These are phyloP conservation scores for Pseudozyma pruni DNA, from an alignment of 1,284 basidiomycete genomes.

Conservation along the genomic window DNA sequence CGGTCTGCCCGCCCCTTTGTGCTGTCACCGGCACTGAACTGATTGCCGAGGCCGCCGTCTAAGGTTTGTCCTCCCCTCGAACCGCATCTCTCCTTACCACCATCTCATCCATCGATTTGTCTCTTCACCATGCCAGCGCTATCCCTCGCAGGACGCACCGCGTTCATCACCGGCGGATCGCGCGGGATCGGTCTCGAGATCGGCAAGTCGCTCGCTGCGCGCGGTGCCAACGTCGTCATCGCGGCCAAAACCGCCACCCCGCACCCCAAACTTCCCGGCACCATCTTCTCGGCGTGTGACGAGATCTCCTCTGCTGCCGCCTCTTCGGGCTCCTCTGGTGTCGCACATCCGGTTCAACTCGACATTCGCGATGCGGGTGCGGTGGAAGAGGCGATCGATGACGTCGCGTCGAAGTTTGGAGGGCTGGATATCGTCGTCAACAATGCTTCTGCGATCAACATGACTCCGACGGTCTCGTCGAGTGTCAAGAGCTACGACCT, in stretches of 20 bases:
- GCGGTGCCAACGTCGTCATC: constrained; percentile 60
- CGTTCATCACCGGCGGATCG: constrained; percentile 56
- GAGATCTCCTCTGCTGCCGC: constrained; percentile 57
- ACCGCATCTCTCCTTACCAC: background rate
- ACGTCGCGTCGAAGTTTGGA: constrained; percentile 52
- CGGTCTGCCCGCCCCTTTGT: too few relatives aligned
- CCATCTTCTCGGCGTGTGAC: constrained; percentile 65
- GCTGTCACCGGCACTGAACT: too few relatives aligned
- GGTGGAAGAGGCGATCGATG: constrained; percentile 56
- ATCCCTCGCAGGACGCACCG: constrained; percentile 29
- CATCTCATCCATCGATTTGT: background rate
- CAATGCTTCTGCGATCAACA: constrained; percentile 65
- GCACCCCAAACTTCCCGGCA: constrained; percentile 63
- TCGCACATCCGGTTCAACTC: constrained; percentile 61
- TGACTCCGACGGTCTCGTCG: constrained; percentile 48
- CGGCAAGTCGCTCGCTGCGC: constrained; percentile 48
- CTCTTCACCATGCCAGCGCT: constrained; percentile 7
- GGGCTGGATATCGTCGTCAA: constrained; percentile 66
- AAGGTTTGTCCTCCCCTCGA: background rate
- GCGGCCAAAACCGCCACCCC: constrained; percentile 54
- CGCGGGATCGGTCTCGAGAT: constrained; percentile 63
- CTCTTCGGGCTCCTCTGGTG: constrained; percentile 11
- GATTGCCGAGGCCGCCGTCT: constrained; percentile 2
- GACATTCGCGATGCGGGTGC: constrained; percentile 61
- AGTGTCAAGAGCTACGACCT: constrained; percentile 55